Percentiles rank a stretch among this genome's conserved stretches.
Conservation (phyloP, 2,329 filamentous ascomycete genomes). For the Cladosporium cucumerinum region DNA sequence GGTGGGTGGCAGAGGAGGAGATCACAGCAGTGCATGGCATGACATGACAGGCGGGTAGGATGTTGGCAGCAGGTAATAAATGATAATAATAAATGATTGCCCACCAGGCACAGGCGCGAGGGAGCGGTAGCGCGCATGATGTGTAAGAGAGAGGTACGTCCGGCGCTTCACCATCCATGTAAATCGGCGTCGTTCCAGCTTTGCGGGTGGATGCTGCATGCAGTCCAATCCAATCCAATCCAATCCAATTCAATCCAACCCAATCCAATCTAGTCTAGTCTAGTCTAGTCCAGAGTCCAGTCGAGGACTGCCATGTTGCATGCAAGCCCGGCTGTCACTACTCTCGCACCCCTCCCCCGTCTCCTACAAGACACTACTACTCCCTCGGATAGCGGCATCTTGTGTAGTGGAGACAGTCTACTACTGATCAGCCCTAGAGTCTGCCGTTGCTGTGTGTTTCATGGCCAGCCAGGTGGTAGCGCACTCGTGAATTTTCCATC, state of each 20-base stretch:
- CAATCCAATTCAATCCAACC: too few species aligned
- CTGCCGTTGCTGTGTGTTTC: neutral
- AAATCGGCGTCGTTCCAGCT: neutral
- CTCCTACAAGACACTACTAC: too few species aligned
- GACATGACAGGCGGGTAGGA: neutral
- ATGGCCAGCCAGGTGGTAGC: neutral
- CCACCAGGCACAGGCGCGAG: neutral
- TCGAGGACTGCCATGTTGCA: neutral
- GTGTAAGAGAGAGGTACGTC: neutral
- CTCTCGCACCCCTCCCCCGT: too few species aligned
- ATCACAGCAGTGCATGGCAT: neutral
- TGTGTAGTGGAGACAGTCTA: neutral
- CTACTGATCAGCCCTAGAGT: neutral
- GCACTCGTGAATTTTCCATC: neutral
- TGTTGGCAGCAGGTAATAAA: neutral
- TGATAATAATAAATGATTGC: too few species aligned
- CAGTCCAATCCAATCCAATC: too few species aligned
- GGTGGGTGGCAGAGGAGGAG: neutral
- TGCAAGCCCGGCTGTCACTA: neutral
- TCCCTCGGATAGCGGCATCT: neutral
- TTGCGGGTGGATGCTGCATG: conserved; percentile 1
- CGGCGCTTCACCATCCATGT: conserved; percentile 3
- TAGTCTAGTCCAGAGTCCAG: too few species aligned
- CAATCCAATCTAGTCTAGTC: too few species aligned
- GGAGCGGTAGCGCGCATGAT: neutral